Conservation (phyloP, 78 protist genomes). For the Dictyostelium citrinum region DNA sequence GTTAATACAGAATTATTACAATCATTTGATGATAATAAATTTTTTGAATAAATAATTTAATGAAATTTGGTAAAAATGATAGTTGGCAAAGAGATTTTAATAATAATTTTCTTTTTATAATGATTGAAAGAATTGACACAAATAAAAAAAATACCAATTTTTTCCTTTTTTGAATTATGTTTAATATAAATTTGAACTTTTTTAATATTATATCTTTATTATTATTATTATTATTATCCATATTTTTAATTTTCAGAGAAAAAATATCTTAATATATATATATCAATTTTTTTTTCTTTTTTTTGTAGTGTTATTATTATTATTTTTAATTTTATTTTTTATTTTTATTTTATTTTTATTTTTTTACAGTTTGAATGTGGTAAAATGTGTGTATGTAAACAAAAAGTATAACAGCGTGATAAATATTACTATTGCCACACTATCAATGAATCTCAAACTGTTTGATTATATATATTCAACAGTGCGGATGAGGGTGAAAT, state of each 20-base stretch:
- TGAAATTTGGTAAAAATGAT: conserved; percentile 8
- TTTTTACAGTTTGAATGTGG: too few species aligned
- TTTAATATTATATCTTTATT: background rate
- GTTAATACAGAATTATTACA: background rate
- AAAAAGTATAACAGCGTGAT: too few species aligned
- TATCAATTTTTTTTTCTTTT: too few species aligned
- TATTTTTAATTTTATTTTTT: too few species aligned
- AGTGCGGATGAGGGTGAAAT: too few species aligned
- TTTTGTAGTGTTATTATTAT: background rate
- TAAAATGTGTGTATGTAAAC: too few species aligned
- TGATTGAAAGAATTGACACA: background rate
- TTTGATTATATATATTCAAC: too few species aligned
- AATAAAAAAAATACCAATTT: background rate
- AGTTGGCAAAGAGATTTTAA: background rate
- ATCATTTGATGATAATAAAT: background rate
- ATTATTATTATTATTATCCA: background rate
- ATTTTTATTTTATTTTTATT: too few species aligned
- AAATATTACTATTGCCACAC: too few species aligned
- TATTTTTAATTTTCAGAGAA: background rate
- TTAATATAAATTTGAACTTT: background rate
- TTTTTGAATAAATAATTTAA: conserved; percentile 7
- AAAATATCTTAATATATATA: background rate
- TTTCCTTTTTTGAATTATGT: background rate
- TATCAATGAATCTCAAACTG: too few species aligned
- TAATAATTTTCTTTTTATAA: background rate